Percentiles rank a stretch among this genome's conserved stretches.
Evolutionary conservation across 257 asterid genomes (phyloP).

Genomic region (Schizonepeta tenuifolia): DNA sequence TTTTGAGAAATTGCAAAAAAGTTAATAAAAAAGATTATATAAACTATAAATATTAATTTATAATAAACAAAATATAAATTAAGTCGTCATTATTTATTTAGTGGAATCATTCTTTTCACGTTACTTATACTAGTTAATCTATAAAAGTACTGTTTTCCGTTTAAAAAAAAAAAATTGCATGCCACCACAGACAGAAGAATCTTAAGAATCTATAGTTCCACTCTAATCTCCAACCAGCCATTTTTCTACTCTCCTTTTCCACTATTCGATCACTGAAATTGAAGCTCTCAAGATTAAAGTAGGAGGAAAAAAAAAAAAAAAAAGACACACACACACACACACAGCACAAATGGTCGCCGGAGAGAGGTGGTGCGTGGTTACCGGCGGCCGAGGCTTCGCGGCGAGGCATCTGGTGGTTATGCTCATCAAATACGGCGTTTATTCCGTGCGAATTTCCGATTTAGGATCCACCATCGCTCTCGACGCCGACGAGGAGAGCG

Average conservation of each 20-base stretch:
- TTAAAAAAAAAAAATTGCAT: too few species aligned
- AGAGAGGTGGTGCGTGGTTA: conserved; percentile 72
- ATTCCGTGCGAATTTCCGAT: conserved; percentile 61
- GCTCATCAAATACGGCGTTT: conserved; percentile 59
- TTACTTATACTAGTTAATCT: too few species aligned
- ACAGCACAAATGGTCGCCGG: conserved; percentile 34
- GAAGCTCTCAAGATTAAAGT: background rate
- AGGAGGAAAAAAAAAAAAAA: background rate
- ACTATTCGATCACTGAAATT: background rate
- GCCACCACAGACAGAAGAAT: background rate
- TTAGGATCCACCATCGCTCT: conserved; percentile 50
- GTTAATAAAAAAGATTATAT: too few species aligned
- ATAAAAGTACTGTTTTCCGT: too few species aligned
- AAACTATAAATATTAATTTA: too few species aligned
- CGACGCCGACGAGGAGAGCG: conserved; percentile 57
- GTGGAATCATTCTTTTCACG: too few species aligned
- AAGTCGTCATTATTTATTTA: too few species aligned
- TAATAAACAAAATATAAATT: too few species aligned
- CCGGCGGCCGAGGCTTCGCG: conserved; percentile 83
- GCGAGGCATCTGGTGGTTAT: conserved; percentile 75
- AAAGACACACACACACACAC: background rate
- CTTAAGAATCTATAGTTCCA: background rate
- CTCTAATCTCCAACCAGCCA: background rate
- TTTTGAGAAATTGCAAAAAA: too few species aligned
- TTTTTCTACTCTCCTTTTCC: background rate